Base-by-base conservation (phyloP, 495 filamentous ascomycete genomes). In the Aspergillus nanangensis region DNA sequence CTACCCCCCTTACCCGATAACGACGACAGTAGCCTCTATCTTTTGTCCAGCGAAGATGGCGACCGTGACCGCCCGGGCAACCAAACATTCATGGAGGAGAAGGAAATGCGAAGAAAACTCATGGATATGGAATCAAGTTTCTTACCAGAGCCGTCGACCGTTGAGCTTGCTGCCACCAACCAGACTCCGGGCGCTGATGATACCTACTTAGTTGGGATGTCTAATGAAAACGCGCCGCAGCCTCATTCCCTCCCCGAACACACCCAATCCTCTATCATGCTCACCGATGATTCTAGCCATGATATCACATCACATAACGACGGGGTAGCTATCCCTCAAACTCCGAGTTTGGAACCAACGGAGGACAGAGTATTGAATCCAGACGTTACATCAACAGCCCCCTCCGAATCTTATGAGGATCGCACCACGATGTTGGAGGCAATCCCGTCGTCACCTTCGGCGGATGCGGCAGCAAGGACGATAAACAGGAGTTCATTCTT, bases 51-150 rank as follows among this genome's bases (percentile, higher is more conserved):
- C 51, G 67, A 73, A 32, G 61, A 70, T 45, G 70, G 61, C 45
- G 62, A 72, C 22, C 58, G 59, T 33, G 66, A 69, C 27, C 61
- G 60, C 37, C 57, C 39, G 37, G 69, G 70, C 21, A 72, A 74
- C 21, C 68, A 76, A 47, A 78, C 74, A 1, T 57, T 72, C 8
- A 57, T 85, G 34, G 77, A 84, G 55, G 84, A 87, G 60, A 71
- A 66, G 24, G 81, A 83, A 51, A 86, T 87, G 79, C 72, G 75
- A 41, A 72, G 71, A 44, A 84, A 87, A 60, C 59, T 95, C 46
- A 83, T 87, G 70, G 90, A 95, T 57, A 79, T 93, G 47, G 90
- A 96, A 60, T 94, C 89, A 7, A 94, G 87, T 57, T 94, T 95
- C 52, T 41, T 90, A 31, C 75, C 75, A 0, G 72, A 75, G 21